A percentile compares a stretch with the other conserved stretches of the same genome.
Evolutionary conservation across 441 rosid genomes (phyloP).

Genomic region (Pelargonium cotyledonis): DNA sequence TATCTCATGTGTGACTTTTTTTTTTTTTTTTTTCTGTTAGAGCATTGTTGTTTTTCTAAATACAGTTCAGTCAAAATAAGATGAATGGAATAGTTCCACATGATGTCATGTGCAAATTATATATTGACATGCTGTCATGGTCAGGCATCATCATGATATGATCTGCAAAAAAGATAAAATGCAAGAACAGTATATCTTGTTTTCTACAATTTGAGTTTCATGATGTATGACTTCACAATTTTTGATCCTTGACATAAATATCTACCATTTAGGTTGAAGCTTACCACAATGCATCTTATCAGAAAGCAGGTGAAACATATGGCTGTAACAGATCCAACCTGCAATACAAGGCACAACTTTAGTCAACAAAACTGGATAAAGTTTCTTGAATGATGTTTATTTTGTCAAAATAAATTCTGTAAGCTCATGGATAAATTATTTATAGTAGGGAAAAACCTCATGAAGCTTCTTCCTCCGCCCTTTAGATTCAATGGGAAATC

Average conservation of each 20-base stretch:
- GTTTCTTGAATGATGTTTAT: neutral
- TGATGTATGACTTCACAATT: neutral
- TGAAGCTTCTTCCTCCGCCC: slow-evolving; percentile 90
- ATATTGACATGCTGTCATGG: too few relatives aligned
- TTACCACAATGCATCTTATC: slow-evolving; percentile 77
- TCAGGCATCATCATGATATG: too few relatives aligned
- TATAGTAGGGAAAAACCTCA: slow-evolving; percentile 47
- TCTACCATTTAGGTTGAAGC: slow-evolving; percentile 20
- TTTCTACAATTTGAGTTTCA: neutral
- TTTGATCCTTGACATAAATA: neutral
- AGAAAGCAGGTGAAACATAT: slow-evolving; percentile 85
- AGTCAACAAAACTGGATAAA: slow-evolving; percentile 5
- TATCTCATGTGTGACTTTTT: neutral
- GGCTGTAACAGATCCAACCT: slow-evolving; percentile 94
- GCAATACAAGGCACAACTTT: slow-evolving; percentile 18
- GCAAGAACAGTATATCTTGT: neutral
- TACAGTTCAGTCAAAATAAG: neutral
- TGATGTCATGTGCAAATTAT: too few relatives aligned
- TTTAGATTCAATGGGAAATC: slow-evolving; percentile 87
- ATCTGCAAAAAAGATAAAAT: too few relatives aligned
- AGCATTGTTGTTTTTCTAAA: too few relatives aligned
- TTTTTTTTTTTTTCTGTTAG: too few relatives aligned
- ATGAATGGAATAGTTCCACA: neutral
- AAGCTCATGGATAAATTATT: neutral
- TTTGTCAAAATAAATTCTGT: neutral